These are phyloP conservation scores for Tylopilus orsonianus DNA, from an alignment of 1,284 basidiomycete genomes.

Conservation along the genomic window DNA sequence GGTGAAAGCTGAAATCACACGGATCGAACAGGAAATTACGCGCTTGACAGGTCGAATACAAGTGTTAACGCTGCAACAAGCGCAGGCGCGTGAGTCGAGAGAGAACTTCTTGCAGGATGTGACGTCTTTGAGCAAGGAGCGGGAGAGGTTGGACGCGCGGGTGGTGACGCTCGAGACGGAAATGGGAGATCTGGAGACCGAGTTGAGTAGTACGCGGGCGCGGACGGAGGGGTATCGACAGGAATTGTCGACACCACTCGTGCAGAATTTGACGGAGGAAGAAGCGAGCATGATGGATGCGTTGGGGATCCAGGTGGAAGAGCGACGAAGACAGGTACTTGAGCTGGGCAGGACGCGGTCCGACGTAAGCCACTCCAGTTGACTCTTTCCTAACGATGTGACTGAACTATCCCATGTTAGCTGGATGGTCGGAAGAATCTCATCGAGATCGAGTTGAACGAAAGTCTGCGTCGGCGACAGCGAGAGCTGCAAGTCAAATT, in stretches of 20 bases:
- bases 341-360: slow-evolving; percentile 70
- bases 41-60: slow-evolving; percentile 74
- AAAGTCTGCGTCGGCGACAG: slow-evolving; percentile 76
- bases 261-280: slow-evolving; percentile 67
- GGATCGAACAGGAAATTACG: slow-evolving; percentile 88
- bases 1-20: slow-evolving; percentile 68
- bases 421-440: slow-evolving; percentile 76
- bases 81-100: slow-evolving; percentile 68
- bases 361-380: slow-evolving; percentile 52
- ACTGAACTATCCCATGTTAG: slow-evolving; percentile 40
- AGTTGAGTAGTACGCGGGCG: slow-evolving; percentile 58
- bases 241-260: slow-evolving; percentile 80
- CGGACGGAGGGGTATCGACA: slow-evolving; percentile 64
- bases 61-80: slow-evolving; percentile 67
- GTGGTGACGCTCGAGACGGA: slow-evolving; percentile 68
- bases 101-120: slow-evolving; percentile 70
- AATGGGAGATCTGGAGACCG: slow-evolving; percentile 71
- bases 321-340: slow-evolving; percentile 67
- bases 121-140: slow-evolving; percentile 62
- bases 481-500: slow-evolving; percentile 79
- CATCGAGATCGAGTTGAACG: slow-evolving; percentile 92
- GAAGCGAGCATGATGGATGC: slow-evolving; percentile 71
- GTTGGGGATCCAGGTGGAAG: slow-evolving; percentile 78
- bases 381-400: not conserved
- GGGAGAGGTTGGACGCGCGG: slow-evolving; percentile 66